Evolutionary conservation across 2,329 filamentous ascomycete species (phyloP), one percentile per base, ranked within the genome.

Genomic region (Trichoderma simmonsii): DNA sequence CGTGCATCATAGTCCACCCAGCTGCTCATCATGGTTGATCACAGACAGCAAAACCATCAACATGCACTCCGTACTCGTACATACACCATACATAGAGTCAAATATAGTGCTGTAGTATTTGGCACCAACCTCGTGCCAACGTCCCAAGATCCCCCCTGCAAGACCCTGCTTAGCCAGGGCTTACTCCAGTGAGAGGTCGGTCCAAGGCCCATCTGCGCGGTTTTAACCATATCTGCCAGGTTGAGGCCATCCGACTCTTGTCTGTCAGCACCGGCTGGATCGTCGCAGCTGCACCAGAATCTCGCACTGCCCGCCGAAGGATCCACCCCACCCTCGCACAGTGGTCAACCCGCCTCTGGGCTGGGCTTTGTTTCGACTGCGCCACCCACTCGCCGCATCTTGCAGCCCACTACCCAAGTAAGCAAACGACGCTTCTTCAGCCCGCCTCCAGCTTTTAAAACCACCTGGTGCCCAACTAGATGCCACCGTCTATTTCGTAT

Each of bases 371-470:
- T 24, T 14, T 24, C 8, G 11, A 71, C 71, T 72, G 71, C 71
- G 71, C 71, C 71, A 72, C 71, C 67, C 67, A 64, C 66, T 51
- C 68, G 65, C 36, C 65, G 61, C 71, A 63, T 54, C 60, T 63
- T 43, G 64, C 48, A 72, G 61, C 64, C 64, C 70, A 56, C 59
- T 39, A 68, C 3, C 30, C 59, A 43, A 28, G 61, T 65, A 28
- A 60, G 63, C 70, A 59, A 59, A 36, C 54, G 57, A 68, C 39
- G 30, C 66, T 69, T 24, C 65, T 60, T 60, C 66, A 61, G 66
- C 66, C 66, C 56, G 57, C 66, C 66, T 36, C 57, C 57, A 70
- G 66, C 66, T 70, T 70, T 72, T 72, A 72, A 65, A 72, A 69
- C 70, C 57, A 63, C 48, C 64, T 51, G 64, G 26, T 72, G 70